Base-by-base conservation (phyloP, 2,329 filamentous ascomycete species). In the Claviceps africana region DNA sequence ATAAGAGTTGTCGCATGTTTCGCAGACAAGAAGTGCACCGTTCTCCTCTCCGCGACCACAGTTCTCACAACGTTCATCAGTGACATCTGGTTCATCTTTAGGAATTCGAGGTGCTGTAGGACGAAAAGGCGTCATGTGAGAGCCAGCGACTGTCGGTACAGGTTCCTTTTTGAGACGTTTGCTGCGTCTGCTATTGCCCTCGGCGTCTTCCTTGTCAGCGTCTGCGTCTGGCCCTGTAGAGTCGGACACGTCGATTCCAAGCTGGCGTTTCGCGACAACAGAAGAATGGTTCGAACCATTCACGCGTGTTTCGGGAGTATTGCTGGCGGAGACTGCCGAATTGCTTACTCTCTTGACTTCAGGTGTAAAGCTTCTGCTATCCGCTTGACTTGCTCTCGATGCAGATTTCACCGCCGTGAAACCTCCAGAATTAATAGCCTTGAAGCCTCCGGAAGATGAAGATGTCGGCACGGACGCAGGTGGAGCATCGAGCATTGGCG, bases 101-200 rank as follows among this genome's bases (percentile, higher is more conserved):
- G 76, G 74, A 54, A 82, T 74, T 56, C 81, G 78, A 19, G 84
- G 87, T 17, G 83, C 83, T 28, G 86, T 83, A 53, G 91, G 88
- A 51, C 91, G 86, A 63, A 95, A 89, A 62, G 91, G 81, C 55
- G 88, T 93, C 89, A 97, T 97, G 70, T 97, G 89, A 50, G 91
- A 97, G 51, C 93, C 93, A 57, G 89, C 89, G 59, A 98, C 88
- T 35, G 88, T 95, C 44, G 91, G 88, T 37, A 83, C 78, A 44
- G 75, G 72, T 67, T 81, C 78, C 54, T 94, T 95, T 68, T 93
- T 95, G 13, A 95, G 75, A 44, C 93, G 82, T 71, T 98, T 98
- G 68, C 90, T 96, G 53, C 91, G 83, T 56, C 93, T 81, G 57
- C 85, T 88, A 56, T 79, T 79, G 58, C 72, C 73, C 48, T 88